Evolutionary conservation across 176 grass and related monocot genomes (phyloP).

Genomic region (Phoenix dactylifera): DNA sequence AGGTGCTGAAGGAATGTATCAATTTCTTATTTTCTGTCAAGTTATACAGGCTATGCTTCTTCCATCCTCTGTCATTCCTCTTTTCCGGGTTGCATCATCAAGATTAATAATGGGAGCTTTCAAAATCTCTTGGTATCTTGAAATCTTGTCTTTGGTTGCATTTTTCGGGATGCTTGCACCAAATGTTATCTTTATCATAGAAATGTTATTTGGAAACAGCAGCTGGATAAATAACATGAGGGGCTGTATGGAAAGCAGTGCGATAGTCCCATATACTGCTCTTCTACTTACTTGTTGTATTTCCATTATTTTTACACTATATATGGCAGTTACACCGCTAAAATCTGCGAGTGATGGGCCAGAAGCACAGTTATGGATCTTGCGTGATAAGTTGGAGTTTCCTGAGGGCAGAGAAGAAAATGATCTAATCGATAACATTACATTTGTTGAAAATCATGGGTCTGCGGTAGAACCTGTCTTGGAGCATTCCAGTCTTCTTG

Average conservation of each 20-base stretch:
- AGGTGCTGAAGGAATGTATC: constrained; percentile 86
- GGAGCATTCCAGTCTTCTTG: constrained; percentile 14
- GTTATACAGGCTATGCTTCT: constrained; percentile 83
- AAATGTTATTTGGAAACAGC: constrained; percentile 91
- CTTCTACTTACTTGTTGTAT: constrained; percentile 51
- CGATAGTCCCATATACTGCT: constrained; percentile 48
- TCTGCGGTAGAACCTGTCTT: constrained; percentile 31
- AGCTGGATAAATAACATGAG: constrained; percentile 65
- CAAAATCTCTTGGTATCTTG: constrained; percentile 71
- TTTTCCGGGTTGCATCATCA: constrained; percentile 85
- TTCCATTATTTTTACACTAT: constrained; percentile 62
- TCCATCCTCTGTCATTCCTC: constrained; percentile 76
- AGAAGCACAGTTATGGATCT: constrained; percentile 34
- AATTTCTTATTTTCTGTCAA: constrained; percentile 84
- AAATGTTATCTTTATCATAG: constrained; percentile 76
- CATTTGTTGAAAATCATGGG: constrained; percentile 46
- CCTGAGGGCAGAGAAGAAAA: constrained; percentile 34
- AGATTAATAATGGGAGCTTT: constrained; percentile 79
- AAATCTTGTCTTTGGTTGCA: constrained; percentile 66
- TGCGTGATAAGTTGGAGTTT: constrained; percentile 17
- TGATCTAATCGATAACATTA: constrained; percentile 21
- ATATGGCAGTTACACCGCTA: constrained; percentile 76
- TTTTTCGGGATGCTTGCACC: constrained; percentile 76
- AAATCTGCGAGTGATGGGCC: constrained; percentile 66
- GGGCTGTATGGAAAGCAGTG: constrained; percentile 53